phyloP scores from a whole-genome alignment of 2,329 filamentous ascomycete genomes.

The Grosmannia serpens region DNA sequence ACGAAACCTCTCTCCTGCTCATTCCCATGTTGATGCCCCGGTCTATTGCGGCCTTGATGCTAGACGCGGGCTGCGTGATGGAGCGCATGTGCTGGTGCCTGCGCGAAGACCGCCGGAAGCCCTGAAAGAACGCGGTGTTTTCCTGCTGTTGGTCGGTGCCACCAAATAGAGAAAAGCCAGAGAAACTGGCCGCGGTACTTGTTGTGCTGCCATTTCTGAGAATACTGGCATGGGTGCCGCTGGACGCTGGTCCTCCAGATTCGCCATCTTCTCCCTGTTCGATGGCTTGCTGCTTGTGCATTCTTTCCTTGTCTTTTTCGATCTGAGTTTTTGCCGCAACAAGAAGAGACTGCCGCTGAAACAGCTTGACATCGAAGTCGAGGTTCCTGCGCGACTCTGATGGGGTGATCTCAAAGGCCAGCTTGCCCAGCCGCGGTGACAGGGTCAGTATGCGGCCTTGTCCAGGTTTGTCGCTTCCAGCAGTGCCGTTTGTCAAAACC shows the following conservation, averaged over 20 bases:
- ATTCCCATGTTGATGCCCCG: background rate
- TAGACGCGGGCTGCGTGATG: conserved; percentile 1
- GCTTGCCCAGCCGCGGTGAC: conserved; percentile 8
- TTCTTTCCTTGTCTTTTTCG: background rate
- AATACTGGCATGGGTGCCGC: conserved; percentile 2
- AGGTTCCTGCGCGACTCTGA: conserved; percentile 10
- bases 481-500: background rate
- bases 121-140: background rate
- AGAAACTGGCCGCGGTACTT: background rate
- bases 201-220: background rate
- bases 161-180: background rate
- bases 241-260: background rate
- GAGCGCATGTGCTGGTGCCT: background rate
- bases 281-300: background rate
- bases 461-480: background rate
- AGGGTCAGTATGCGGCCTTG: background rate
- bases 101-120: background rate
- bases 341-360: conserved; percentile 12
- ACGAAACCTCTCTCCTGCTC: background rate
- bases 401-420: conserved; percentile 10
- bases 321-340: conserved; percentile 10
- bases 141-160: background rate
- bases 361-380: conserved; percentile 10
- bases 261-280: background rate
- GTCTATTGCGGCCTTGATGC: background rate